Conservation (phyloP, 2,329 filamentous ascomycete species). For the Fusarium robinianum region DNA sequence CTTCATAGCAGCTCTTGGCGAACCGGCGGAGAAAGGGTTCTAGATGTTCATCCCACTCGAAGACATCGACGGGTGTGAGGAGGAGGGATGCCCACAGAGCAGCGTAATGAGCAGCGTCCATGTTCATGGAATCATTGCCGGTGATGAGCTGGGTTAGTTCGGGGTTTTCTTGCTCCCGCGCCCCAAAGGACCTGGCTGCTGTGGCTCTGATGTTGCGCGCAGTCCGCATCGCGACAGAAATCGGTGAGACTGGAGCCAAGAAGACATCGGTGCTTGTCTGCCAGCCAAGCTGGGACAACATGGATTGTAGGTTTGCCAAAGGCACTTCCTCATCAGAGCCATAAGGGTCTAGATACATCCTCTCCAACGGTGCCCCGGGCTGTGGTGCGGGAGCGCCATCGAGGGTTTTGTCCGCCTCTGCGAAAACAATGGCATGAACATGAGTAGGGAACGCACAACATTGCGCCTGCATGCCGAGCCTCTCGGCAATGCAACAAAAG, state of each 20-base stretch:
- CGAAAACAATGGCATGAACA: conserved; percentile 77
- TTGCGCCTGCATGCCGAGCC: conserved; percentile 74
- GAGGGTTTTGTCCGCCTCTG: conserved; percentile 62
- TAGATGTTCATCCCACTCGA: conserved; percentile 64
- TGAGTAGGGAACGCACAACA: conserved; percentile 85
- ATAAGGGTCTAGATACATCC: conserved; percentile 87
- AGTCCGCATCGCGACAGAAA: conserved; percentile 73
- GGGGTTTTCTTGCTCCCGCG: conserved; percentile 36
- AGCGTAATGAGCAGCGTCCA: conserved; percentile 68
- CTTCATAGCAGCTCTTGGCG: conserved; percentile 56
- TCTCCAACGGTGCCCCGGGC: conserved; percentile 44
- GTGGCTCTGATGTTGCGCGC: conserved; percentile 78
- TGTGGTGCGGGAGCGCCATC: conserved; percentile 51
- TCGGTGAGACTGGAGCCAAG: conserved; percentile 65
- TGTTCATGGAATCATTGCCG: conserved; percentile 48
- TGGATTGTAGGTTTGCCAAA: conserved; percentile 59
- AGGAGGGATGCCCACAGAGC: conserved; percentile 72
- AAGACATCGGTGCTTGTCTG: conserved; percentile 53
- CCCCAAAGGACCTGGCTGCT: conserved; percentile 45
- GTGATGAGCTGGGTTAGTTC: conserved; percentile 43
- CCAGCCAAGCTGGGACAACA: conserved; percentile 58
- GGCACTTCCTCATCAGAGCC: conserved; percentile 69
- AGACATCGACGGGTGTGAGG: conserved; percentile 52
- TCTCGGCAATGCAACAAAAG: conserved; percentile 77
- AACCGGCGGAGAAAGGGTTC: conserved; percentile 62